Evolutionary conservation across 2,329 filamentous ascomycete genomes (phyloP), one percentile per base, ranked within the genome.

Genomic region (Hirsutella rhossiliensis): DNA sequence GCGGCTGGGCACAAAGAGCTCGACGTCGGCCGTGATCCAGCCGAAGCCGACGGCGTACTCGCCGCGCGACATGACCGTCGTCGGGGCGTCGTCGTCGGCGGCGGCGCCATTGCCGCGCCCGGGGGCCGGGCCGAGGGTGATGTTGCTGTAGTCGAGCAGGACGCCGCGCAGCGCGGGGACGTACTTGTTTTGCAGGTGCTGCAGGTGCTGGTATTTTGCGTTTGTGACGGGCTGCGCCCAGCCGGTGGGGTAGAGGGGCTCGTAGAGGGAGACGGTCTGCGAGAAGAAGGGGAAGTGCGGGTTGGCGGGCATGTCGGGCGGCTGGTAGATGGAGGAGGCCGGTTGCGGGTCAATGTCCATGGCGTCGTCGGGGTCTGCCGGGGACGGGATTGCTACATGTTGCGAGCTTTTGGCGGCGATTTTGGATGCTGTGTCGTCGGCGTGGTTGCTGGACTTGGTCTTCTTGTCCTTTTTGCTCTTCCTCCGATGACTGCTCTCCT

Each of bases 31-130:
- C 0, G 87, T 95, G 19, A 94, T 76, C 82, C 90, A 97, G 40
- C 86, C 78, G 57, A 85, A 96, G 19, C 82, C 82, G 20, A 87
- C 86, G 8, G 84, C 87, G 58, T 89, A 94, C 64, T 97, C 92
- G 63, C 86, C 80, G 36, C 85, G 66, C 5, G 75, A 75, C 40
- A 71, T 58, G 47, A 72, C 59, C 13, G 68, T 60, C 20, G 73
- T 64, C 0, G 66, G 63, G 19, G 68, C 68, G 31, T 69, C 57
- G 46, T 78, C 71, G 15, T 71, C 67, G 5, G 66, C 59, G 2
- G 72, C 71, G 19, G 67, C 66, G 32, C 66, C 65, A 9, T 59
- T 5, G 23, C 23, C 56, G 37, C 71, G 68, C 31, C 72, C 74
- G 1, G 82, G 75, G 5, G 64, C 59, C 48, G 82, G 76, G 1